Evolutionary conservation across 805 yeast genomes (phyloP).

Genomic region (Candida awuae): DNA sequence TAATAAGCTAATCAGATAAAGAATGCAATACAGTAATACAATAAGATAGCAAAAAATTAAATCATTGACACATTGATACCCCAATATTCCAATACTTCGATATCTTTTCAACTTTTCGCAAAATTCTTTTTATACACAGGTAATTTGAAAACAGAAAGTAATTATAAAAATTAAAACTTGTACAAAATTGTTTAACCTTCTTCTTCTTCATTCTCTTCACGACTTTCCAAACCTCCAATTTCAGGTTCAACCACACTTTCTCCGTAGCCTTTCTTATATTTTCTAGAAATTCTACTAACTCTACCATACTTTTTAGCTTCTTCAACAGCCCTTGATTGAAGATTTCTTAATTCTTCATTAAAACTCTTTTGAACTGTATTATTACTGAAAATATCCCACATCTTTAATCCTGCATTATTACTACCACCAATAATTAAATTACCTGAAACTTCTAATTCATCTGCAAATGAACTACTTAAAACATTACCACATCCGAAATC

Average conservation of each 20-base stretch:
- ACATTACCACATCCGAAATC: slow-evolving; percentile 95
- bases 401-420: slow-evolving; percentile 60
- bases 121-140: neutral
- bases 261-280: slow-evolving; percentile 41
- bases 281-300: slow-evolving; percentile 69
- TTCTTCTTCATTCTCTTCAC: slow-evolving; percentile 41
- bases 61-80: neutral
- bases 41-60: neutral
- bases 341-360: slow-evolving; percentile 43
- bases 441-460: slow-evolving; percentile 77
- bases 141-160: neutral
- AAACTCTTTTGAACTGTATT: slow-evolving; percentile 66
- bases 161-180: no score
- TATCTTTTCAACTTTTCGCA: no score
- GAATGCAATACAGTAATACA: no score
- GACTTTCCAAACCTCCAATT: slow-evolving; percentile 55
- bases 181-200: no score
- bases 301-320: slow-evolving; percentile 49
- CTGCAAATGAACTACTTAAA: slow-evolving; percentile 71
- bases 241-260: slow-evolving; percentile 60
- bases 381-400: slow-evolving; percentile 90
- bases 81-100: no score
- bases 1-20: no score
- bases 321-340: slow-evolving; percentile 50
- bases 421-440: slow-evolving; percentile 83